phyloP scores from a whole-genome alignment of 495 filamentous ascomycete genomes.

The Penicillium robsamsonii region DNA sequence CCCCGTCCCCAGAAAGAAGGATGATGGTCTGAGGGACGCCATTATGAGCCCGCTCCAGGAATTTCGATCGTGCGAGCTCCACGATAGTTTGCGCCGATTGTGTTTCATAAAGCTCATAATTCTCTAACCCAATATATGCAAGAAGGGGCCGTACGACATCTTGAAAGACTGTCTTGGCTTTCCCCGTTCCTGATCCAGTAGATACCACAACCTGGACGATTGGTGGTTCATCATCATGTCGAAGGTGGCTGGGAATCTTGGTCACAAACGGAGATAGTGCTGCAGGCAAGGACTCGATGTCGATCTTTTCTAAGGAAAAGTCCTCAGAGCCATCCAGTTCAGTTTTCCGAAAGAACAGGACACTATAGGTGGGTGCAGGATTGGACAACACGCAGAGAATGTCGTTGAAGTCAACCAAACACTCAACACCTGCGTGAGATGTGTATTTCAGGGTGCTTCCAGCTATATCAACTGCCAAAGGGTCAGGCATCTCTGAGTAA shows the following conservation, averaged over 20 bases:
- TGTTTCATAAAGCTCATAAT: slow-evolving; percentile 56
- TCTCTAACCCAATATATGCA: slow-evolving; percentile 35
- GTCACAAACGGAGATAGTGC: slow-evolving; percentile 21
- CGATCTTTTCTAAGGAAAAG: slow-evolving; percentile 18
- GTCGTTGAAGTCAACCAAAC: slow-evolving; percentile 23
- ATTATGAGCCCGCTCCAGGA: slow-evolving; percentile 48
- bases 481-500: neutral
- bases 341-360: slow-evolving; percentile 29
- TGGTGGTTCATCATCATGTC: slow-evolving; percentile 15
- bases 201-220: slow-evolving; percentile 69
- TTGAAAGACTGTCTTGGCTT: slow-evolving; percentile 56
- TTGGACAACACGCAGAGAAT: slow-evolving; percentile 32
- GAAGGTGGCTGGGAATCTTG: slow-evolving; percentile 28
- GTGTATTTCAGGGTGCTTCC: slow-evolving; percentile 20
- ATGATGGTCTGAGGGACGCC: slow-evolving; percentile 59
- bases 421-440: slow-evolving; percentile 13
- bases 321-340: neutral
- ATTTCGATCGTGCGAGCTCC: slow-evolving; percentile 52
- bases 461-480: slow-evolving; percentile 9
- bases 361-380: slow-evolving; percentile 8
- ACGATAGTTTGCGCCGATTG: slow-evolving; percentile 56
- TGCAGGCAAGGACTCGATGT: slow-evolving; percentile 17
- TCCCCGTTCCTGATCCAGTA: slow-evolving; percentile 65
- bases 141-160: slow-evolving; percentile 59
- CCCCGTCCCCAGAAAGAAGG: slow-evolving; percentile 84